phyloP scores from a whole-genome alignment of 768 basidiomycete genomes.

The Kwoniella sp. region DNA sequence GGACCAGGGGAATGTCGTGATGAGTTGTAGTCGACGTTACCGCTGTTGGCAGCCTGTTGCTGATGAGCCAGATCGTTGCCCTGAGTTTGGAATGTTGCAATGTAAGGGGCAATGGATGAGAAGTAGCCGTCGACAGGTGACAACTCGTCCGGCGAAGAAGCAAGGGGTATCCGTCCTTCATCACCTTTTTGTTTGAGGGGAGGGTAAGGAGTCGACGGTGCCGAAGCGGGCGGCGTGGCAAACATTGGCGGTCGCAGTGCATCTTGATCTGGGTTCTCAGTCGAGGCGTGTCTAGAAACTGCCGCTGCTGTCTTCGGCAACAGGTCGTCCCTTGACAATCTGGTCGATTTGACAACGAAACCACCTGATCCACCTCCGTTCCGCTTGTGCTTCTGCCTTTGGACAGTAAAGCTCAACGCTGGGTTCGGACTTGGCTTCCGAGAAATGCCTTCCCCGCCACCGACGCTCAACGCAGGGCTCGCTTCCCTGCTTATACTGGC shows the following conservation, averaged over 20 bases:
- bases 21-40: no score
- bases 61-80: not conserved
- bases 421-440: conserved; percentile 12
- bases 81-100: not conserved
- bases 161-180: not conserved
- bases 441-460: not conserved
- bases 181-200: not conserved
- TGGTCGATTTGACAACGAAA: conserved; percentile 25
- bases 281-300: not conserved
- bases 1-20: not conserved
- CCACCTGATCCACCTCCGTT: conserved; percentile 26
- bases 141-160: conserved; percentile 9
- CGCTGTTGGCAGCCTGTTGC: no score
- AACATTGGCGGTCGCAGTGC: not conserved
- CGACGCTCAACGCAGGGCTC: conserved; percentile 1
- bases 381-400: conserved; percentile 22
- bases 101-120: conserved; percentile 7
- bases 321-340: not conserved
- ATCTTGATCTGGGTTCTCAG: not conserved
- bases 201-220: conserved; percentile 3
- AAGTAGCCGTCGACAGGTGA: conserved; percentile 22
- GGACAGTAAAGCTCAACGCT: conserved; percentile 13
- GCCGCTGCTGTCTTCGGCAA: not conserved
- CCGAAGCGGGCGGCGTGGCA: not conserved
- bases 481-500: not conserved